Percentiles rank a stretch among this genome's conserved stretches.
Conservation (phyloP, 2,329 filamentous ascomycete genomes). For the Sclerotinia minor region DNA sequence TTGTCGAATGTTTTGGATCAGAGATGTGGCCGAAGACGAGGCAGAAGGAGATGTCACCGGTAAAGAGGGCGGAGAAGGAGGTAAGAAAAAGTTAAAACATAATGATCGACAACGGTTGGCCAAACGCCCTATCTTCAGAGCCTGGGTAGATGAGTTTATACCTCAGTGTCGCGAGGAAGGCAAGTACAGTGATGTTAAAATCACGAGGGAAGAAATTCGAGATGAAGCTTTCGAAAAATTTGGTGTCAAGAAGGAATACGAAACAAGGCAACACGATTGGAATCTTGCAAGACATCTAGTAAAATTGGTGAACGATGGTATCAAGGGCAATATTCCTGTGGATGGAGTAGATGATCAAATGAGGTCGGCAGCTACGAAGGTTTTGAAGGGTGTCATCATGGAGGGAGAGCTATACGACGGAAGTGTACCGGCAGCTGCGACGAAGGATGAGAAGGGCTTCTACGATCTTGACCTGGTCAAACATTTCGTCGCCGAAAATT, state of each 20-base stretch:
- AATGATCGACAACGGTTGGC: slow-evolving; percentile 59
- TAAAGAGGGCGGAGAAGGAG: slow-evolving; percentile 41
- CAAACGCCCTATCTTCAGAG: slow-evolving; percentile 56
- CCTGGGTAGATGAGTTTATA: slow-evolving; percentile 65
- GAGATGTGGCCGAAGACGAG: slow-evolving; percentile 39
- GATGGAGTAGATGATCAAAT: background rate
- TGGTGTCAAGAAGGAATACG: slow-evolving; percentile 48
- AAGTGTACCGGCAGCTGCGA: slow-evolving; percentile 34
- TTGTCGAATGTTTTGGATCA: slow-evolving; percentile 59
- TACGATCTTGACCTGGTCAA: slow-evolving; percentile 48
- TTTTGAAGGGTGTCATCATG: slow-evolving; percentile 53
- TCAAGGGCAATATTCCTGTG: slow-evolving; percentile 45
- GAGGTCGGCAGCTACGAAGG: slow-evolving; percentile 42
- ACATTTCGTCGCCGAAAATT: slow-evolving; percentile 47
- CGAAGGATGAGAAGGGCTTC: slow-evolving; percentile 46
- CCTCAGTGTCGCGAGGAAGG: slow-evolving; percentile 50
- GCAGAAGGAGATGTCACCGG: slow-evolving; percentile 27
- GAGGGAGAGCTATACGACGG: slow-evolving; percentile 47
- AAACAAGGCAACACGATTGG: slow-evolving; percentile 47
- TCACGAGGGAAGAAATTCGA: slow-evolving; percentile 50
- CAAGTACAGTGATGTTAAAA: slow-evolving; percentile 38
- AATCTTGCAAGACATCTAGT: slow-evolving; percentile 45
- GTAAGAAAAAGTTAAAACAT: slow-evolving; percentile 46
- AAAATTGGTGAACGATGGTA: slow-evolving; percentile 49
- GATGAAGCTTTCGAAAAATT: slow-evolving; percentile 57